phyloP scores from a whole-genome alignment of 768 basidiomycete species.

The Mycena filopes region DNA sequence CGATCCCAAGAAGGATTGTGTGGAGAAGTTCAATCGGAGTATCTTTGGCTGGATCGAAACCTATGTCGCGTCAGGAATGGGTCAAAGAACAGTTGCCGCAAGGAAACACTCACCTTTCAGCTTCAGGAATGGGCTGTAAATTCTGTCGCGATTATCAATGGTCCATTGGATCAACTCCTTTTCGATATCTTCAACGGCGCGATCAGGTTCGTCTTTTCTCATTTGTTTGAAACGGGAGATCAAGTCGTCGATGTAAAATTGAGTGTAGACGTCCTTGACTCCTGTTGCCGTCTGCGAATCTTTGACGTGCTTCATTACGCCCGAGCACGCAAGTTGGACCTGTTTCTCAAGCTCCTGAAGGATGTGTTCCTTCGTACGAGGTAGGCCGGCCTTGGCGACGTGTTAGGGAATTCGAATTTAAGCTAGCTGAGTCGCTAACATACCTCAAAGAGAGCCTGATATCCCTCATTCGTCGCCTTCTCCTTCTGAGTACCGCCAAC shows the following conservation, averaged over 20 bases:
- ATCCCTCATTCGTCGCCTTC: slow-evolving; percentile 48
- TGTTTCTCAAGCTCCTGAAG: slow-evolving; percentile 42
- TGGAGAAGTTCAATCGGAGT: too few relatives aligned
- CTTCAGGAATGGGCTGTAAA: slow-evolving; percentile 46
- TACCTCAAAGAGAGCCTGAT: slow-evolving; percentile 46
- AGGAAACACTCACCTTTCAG: slow-evolving; percentile 6
- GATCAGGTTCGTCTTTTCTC: slow-evolving; percentile 34
- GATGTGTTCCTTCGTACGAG: slow-evolving; percentile 36
- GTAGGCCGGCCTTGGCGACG: background rate
- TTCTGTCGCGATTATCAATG: slow-evolving; percentile 29
- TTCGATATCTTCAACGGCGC: slow-evolving; percentile 34
- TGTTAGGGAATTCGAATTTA: background rate
- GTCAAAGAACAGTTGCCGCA: too few relatives aligned
- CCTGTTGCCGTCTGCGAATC: slow-evolving; percentile 45
- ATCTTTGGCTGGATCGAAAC: slow-evolving; percentile 44
- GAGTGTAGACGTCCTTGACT: slow-evolving; percentile 51
- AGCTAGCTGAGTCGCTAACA: slow-evolving; percentile 6
- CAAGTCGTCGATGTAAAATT: slow-evolving; percentile 50
- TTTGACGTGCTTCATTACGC: slow-evolving; percentile 42
- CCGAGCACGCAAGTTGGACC: slow-evolving; percentile 42
- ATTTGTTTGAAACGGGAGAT: slow-evolving; percentile 35
- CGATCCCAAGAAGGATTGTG: too few relatives aligned
- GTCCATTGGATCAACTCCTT: slow-evolving; percentile 43
- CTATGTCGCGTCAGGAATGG: slow-evolving; percentile 32
- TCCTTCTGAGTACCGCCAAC: slow-evolving; percentile 47